These are phyloP conservation scores for Pleoardoris graminearum DNA, from an alignment of 2,329 filamentous ascomycete genomes.

Conservation along the genomic window DNA sequence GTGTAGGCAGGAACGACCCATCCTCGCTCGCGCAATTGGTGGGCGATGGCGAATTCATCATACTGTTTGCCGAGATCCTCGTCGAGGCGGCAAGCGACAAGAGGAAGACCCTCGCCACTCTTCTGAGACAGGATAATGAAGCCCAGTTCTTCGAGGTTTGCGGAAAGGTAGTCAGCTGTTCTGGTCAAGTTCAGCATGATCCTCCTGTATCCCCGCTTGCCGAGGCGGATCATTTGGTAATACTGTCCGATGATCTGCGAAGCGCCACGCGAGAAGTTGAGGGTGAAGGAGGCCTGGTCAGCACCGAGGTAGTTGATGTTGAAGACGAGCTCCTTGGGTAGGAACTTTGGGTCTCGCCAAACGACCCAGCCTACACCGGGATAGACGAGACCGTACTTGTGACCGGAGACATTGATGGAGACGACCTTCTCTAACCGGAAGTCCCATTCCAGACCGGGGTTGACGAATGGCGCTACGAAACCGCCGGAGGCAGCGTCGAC, in stretches of 20 bases:
- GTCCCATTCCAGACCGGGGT: conserved; percentile 84
- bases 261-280: conserved; percentile 96
- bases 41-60: conserved; percentile 65
- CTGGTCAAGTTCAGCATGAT: conserved; percentile 95
- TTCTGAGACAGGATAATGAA: conserved; percentile 88
- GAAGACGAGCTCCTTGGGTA: conserved; percentile 88
- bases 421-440: conserved; percentile 87
- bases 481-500: conserved; percentile 91
- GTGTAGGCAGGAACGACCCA: conserved; percentile 98
- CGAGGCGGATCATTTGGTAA: conserved; percentile 93
- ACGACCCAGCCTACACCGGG: conserved; percentile 94
- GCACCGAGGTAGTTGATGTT: conserved; percentile 99
- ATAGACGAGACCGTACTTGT: conserved; percentile 80
- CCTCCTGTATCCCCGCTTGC: conserved; percentile 85
- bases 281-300: conserved; percentile 91
- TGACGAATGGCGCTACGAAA: conserved; percentile 90
- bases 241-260: conserved; percentile 96
- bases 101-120: conserved; percentile 75
- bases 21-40: conserved; percentile 80
- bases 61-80: conserved; percentile 57
- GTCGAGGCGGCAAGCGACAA: conserved; percentile 84
- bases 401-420: conserved; percentile 91
- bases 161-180: conserved; percentile 83
- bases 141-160: conserved; percentile 71
- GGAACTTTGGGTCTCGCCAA: conserved; percentile 72